Percentiles rank a stretch among this genome's conserved stretches.
Conservation (phyloP, 257 asterid species). For the Solanum chilense region DNA sequence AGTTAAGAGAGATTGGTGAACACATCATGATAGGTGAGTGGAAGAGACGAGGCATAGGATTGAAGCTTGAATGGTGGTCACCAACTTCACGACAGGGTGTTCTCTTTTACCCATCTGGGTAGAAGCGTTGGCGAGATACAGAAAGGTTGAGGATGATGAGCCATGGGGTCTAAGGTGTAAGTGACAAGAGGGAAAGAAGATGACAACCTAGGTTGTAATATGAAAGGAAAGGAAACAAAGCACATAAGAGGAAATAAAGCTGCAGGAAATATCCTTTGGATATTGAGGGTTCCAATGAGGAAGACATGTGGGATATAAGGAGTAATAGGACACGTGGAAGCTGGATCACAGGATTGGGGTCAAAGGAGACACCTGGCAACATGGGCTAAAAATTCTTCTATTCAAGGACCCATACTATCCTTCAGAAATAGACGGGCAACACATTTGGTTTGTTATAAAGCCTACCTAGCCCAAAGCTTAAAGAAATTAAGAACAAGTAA, state of each 20-base stretch:
- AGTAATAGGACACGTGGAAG: not conserved
- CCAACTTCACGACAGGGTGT: not conserved
- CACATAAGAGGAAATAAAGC: not conserved
- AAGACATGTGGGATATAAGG: not conserved
- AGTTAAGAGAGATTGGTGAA: not conserved
- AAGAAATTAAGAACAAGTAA: not conserved
- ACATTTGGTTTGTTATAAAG: not conserved
- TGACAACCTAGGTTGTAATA: not conserved
- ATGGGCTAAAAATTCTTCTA: not conserved
- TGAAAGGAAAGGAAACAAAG: not conserved
- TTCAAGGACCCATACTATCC: not conserved
- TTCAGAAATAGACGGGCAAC: not conserved
- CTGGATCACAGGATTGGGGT: not conserved
- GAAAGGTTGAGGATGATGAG: not conserved
- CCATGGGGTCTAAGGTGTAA: not conserved
- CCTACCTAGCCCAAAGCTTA: not conserved
- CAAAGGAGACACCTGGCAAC: not conserved
- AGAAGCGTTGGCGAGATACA: not conserved
- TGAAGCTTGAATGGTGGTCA: not conserved
- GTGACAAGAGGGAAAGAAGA: not conserved
- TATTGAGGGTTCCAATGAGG: not conserved
- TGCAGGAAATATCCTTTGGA: not conserved
- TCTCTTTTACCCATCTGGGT: not conserved
- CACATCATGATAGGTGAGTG: not conserved
- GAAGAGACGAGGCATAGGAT: not conserved